Evolutionary conservation across 495 filamentous ascomycete species (phyloP).

Genomic region (Neurospora hispaniola): DNA sequence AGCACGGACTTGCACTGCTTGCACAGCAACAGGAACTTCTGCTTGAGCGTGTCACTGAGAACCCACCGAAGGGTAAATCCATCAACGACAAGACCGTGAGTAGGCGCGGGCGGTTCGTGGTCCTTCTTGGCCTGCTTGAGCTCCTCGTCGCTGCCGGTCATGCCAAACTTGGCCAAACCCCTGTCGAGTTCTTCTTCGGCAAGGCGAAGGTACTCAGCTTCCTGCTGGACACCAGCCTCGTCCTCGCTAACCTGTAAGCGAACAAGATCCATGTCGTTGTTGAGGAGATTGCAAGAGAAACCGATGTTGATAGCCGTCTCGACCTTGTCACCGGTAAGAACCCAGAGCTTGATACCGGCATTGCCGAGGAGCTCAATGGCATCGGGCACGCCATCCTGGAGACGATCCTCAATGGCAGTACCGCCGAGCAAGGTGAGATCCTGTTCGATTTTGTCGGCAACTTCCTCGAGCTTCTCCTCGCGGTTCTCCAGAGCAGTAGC

Average conservation of each 20-base stretch:
- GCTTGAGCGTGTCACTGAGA: constrained; percentile 68
- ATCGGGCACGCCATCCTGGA: constrained; percentile 96
- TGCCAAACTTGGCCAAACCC: constrained; percentile 57
- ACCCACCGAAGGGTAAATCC: constrained; percentile 89
- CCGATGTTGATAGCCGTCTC: constrained; percentile 99
- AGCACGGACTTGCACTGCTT: constrained; percentile 96
- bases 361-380: constrained; percentile 87
- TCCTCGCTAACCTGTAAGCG: constrained; percentile 78
- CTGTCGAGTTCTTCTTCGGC: constrained; percentile 64
- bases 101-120: constrained; percentile 74
- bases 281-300: constrained; percentile 94
- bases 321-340: constrained; percentile 96
- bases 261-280: constrained; percentile 96
- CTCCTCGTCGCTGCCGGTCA: constrained; percentile 84
- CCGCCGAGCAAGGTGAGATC: constrained; percentile 84
- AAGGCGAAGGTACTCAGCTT: constrained; percentile 36
- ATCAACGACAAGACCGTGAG: constrained; percentile 95
- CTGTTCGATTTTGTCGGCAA: constrained; percentile 84
- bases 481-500: constrained; percentile 74
- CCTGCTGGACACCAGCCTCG: constrained; percentile 27
- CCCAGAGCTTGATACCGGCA: constrained; percentile 99
- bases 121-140: constrained; percentile 65
- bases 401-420: constrained; percentile 93
- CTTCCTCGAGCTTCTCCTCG: constrained; percentile 87
- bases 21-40: constrained; percentile 90